phyloP scores from a whole-genome alignment of 2,329 filamentous ascomycete genomes.

The Proliferodiscus dingleyae region DNA sequence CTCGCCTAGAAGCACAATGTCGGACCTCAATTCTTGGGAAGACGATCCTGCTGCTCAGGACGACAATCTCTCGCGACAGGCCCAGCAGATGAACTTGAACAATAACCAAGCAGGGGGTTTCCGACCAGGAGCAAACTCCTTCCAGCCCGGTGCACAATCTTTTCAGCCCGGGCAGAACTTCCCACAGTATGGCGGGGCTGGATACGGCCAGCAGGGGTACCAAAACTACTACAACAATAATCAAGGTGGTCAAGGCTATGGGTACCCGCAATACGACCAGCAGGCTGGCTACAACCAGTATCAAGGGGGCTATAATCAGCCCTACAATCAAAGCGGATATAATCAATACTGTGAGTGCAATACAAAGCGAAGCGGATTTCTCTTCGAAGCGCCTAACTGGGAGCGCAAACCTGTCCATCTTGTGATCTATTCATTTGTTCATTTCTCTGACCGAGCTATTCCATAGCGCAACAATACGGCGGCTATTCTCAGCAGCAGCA shows the following conservation, averaged over 20 bases:
- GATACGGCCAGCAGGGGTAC: slow-evolving; percentile 50
- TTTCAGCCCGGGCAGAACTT: slow-evolving; percentile 71
- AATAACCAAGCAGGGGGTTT: slow-evolving; percentile 49
- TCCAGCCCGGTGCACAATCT: slow-evolving; percentile 65
- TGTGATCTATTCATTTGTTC: no score
- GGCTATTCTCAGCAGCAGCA: slow-evolving; percentile 50
- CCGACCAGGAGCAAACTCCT: slow-evolving; percentile 62
- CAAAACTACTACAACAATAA: slow-evolving; percentile 48
- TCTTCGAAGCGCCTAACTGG: no score
- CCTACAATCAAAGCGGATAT: slow-evolving; percentile 24
- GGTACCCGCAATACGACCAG: slow-evolving; percentile 52
- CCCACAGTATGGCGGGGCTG: slow-evolving; percentile 53
- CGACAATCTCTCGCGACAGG: slow-evolving; percentile 69
- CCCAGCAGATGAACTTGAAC: slow-evolving; percentile 72
- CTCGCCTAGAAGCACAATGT: slow-evolving; percentile 50
- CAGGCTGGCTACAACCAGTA: slow-evolving; percentile 41
- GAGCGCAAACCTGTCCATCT: no score
- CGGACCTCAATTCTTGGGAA: slow-evolving; percentile 92
- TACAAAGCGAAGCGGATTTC: not conserved
- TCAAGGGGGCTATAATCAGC: slow-evolving; percentile 20
- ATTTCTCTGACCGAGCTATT: slow-evolving; percentile 8
- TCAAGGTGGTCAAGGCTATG: slow-evolving; percentile 49
- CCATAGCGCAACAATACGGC: slow-evolving; percentile 45
- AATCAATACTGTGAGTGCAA: slow-evolving; percentile 37
- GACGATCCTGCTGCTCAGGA: slow-evolving; percentile 77